Evolutionary conservation across 495 filamentous ascomycete species (phyloP).

Genomic region (Diplogelasinospora grovesii): DNA sequence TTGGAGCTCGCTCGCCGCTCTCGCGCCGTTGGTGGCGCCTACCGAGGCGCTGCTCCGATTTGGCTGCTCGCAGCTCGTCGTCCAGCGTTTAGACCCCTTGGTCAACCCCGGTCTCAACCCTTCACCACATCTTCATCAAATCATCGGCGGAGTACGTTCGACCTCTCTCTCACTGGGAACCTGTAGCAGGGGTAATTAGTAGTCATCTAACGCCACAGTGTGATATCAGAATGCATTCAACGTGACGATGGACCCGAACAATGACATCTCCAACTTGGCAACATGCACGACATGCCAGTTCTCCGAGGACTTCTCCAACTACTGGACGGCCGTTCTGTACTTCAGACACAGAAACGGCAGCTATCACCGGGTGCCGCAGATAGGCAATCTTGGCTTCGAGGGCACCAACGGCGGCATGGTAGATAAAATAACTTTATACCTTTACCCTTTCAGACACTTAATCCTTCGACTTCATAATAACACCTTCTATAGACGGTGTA

Average conservation of each 20-base stretch:
- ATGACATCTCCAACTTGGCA: constrained; percentile 28
- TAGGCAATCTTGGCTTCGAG: constrained; percentile 35
- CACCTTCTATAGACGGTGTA: too few relatives aligned
- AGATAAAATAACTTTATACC: too few relatives aligned
- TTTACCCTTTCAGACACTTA: too few relatives aligned
- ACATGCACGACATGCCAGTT: constrained; percentile 37
- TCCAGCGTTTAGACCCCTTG: constrained; percentile 36
- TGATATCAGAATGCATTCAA: constrained; percentile 9
- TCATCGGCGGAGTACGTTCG: constrained; percentile 43
- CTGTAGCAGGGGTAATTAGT: not conserved
- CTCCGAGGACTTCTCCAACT: constrained; percentile 28
- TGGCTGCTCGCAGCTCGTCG: constrained; percentile 40
- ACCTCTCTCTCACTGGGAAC: constrained; percentile 32
- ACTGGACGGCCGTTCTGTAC: constrained; percentile 27
- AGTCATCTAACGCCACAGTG: not conserved
- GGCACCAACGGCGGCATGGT: constrained; percentile 34
- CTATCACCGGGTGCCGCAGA: constrained; percentile 33
- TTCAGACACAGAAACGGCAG: constrained; percentile 33
- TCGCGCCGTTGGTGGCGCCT: constrained; percentile 37
- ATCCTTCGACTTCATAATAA: too few relatives aligned
- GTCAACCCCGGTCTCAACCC: constrained; percentile 33
- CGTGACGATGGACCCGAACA: constrained; percentile 25
- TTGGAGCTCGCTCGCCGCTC: constrained; percentile 28
- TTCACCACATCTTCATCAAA: constrained; percentile 39
- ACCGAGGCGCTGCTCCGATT: constrained; percentile 36